A percentile compares a stretch with the other conserved stretches of the same genome.
Conservation (phyloP, 2,329 filamentous ascomycete species). For the Passalora sequoiae region DNA sequence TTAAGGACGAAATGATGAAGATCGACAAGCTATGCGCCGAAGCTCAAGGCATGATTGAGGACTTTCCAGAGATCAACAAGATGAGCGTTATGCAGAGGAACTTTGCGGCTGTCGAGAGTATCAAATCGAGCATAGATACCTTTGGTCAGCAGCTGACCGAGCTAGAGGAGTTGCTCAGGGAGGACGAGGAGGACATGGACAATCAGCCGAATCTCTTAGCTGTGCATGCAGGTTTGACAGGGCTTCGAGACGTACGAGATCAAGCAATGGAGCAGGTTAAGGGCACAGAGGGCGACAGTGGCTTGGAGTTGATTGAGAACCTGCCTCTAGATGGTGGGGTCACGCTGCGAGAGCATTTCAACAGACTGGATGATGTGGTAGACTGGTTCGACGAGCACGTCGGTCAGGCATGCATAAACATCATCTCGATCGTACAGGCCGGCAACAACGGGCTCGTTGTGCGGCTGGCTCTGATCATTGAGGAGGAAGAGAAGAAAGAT, state of each 20-base stretch:
- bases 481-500: conserved; percentile 95
- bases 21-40: conserved; percentile 97
- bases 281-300: conserved; percentile 74
- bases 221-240: conserved; percentile 86
- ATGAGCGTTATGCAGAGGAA: conserved; percentile 94
- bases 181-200: conserved; percentile 80
- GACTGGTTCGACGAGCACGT: conserved; percentile 96
- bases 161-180: conserved; percentile 71
- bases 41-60: conserved; percentile 93
- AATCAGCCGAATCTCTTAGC: conserved; percentile 87
- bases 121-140: conserved; percentile 83
- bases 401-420: conserved; percentile 77
- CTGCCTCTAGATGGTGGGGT: conserved; percentile 57
- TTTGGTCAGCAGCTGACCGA: conserved; percentile 73
- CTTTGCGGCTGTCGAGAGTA: conserved; percentile 87
- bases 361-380: conserved; percentile 76
- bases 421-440: conserved; percentile 79
- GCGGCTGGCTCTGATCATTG: conserved; percentile 82
- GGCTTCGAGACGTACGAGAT: conserved; percentile 88
- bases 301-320: conserved; percentile 85
- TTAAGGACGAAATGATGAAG: conserved; percentile 98
- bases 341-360: conserved; percentile 86
- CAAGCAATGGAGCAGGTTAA: conserved; percentile 96
- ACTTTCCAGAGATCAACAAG: conserved; percentile 88
- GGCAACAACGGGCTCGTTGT: conserved; percentile 89